phyloP scores from a whole-genome alignment of 495 filamentous ascomycete species.

The Penicillium ochrochloron region DNA sequence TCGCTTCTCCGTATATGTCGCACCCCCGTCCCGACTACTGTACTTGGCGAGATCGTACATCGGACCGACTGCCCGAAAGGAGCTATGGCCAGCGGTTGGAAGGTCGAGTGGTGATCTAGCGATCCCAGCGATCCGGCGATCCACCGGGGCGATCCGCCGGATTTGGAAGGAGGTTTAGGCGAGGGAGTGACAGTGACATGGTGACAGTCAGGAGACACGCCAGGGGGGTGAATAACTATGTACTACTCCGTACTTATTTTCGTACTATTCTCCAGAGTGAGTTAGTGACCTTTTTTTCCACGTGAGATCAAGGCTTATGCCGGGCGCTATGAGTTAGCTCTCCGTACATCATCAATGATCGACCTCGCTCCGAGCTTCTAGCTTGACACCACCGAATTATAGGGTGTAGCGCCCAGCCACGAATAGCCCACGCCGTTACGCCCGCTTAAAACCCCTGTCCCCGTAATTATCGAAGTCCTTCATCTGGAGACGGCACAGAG shows the following conservation, averaged over 20 bases:
- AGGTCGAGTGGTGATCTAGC: slow-evolving; percentile 7
- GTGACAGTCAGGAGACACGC: slow-evolving; percentile 13
- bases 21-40: slow-evolving; percentile 2
- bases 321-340: neutral
- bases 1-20: slow-evolving; percentile 1
- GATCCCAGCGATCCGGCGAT: slow-evolving; percentile 24
- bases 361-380: slow-evolving; percentile 6
- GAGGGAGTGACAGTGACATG: slow-evolving; percentile 23
- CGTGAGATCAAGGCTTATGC: slow-evolving; percentile 13
- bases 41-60: slow-evolving; percentile 11
- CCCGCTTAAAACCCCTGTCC: neutral
- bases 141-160: slow-evolving; percentile 29
- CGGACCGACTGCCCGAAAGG: slow-evolving; percentile 32
- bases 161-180: slow-evolving; percentile 34
- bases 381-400: neutral
- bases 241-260: too few relatives aligned
- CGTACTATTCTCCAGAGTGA: neutral
- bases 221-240: neutral
- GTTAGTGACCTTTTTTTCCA: slow-evolving; percentile 4
- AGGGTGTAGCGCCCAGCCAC: slow-evolving; percentile 1
- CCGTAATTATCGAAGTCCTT: neutral
- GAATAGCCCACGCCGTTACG: slow-evolving; percentile 1
- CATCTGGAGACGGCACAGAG: neutral
- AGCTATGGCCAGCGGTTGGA: slow-evolving; percentile 41
- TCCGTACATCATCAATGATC: slow-evolving; percentile 5